phyloP scores from a whole-genome alignment of 805 yeast genomes.

The Barnettozyma vustinii region DNA sequence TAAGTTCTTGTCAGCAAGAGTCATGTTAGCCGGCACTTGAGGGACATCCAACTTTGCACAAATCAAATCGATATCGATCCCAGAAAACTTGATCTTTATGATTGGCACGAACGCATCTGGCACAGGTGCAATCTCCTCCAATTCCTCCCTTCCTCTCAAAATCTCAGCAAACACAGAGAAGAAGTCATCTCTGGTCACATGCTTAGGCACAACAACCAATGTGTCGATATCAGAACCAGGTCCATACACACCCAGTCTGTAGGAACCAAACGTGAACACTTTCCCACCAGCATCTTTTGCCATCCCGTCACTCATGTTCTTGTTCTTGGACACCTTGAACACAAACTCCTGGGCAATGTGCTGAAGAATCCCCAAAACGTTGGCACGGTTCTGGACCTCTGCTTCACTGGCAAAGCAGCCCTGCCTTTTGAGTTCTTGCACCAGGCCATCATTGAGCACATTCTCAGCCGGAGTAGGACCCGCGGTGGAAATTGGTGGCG shows the following conservation, averaged over 20 bases:
- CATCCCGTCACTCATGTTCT: conserved; percentile 96
- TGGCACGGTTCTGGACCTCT: conserved; percentile 76
- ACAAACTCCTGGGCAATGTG: conserved; percentile 77
- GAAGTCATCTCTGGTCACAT: conserved; percentile 85
- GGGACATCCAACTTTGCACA: conserved; percentile 81
- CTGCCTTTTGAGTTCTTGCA: conserved; percentile 71
- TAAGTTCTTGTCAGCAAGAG: conserved; percentile 78
- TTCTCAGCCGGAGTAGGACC: conserved; percentile 82
- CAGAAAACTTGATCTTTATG: conserved; percentile 80
- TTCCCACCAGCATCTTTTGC: conserved; percentile 97
- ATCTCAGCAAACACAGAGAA: conserved; percentile 74
- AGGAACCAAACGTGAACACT: conserved; percentile 93
- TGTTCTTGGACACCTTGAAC: conserved; percentile 66
- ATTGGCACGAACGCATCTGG: conserved; percentile 99
- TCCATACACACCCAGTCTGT: conserved; percentile 91
- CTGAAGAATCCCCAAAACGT: conserved; percentile 68
- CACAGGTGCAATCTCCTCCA: conserved; percentile 88
- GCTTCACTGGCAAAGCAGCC: conserved; percentile 87
- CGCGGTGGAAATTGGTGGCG: conserved; percentile 70
- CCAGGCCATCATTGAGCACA: conserved; percentile 64
- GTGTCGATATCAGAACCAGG: conserved; percentile 99
- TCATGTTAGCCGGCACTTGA: conserved; percentile 70
- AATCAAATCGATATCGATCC: conserved; percentile 89
- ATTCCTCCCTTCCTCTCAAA: conserved; percentile 66
- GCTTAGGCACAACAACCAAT: conserved; percentile 93